These are phyloP conservation scores for Stemphylium beticola DNA, from an alignment of 2,329 filamentous ascomycete genomes.

Conservation along the genomic window DNA sequence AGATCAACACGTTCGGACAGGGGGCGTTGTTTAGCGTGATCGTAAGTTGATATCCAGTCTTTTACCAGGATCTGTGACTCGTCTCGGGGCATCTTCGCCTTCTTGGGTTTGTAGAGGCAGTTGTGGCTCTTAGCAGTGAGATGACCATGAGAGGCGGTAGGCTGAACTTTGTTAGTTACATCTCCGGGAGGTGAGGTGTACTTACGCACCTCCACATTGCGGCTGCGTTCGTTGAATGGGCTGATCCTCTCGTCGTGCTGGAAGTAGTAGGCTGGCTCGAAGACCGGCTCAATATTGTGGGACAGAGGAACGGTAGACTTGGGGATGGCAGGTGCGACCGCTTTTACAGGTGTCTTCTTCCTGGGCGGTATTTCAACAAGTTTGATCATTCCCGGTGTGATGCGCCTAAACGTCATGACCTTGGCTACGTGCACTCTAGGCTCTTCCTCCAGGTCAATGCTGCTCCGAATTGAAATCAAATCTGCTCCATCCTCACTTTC, in stretches of 20 bases:
- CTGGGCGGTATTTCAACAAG: slow-evolving; percentile 27
- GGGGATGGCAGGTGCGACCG: background rate
- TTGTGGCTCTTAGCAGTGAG: background rate
- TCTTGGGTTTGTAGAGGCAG: slow-evolving; percentile 10
- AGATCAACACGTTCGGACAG: slow-evolving; percentile 23
- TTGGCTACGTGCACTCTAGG: slow-evolving; percentile 23
- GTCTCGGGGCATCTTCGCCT: slow-evolving; percentile 15
- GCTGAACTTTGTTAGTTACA: slow-evolving; percentile 2
- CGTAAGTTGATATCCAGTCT: slow-evolving; percentile 26
- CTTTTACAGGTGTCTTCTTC: slow-evolving; percentile 8
- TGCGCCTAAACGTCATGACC: slow-evolving; percentile 12
- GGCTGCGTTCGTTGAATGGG: slow-evolving; percentile 3
- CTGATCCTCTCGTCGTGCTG: slow-evolving; percentile 4
- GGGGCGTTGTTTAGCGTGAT: slow-evolving; percentile 23
- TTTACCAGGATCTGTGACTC: slow-evolving; percentile 20
- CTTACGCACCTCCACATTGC: slow-evolving; percentile 7
- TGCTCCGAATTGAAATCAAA: slow-evolving; percentile 18
- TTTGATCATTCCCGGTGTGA: slow-evolving; percentile 28
- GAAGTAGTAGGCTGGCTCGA: slow-evolving; percentile 1
- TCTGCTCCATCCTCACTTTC: slow-evolving; percentile 17
- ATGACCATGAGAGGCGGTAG: background rate
- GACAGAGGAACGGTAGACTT: background rate
- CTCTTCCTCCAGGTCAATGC: slow-evolving; percentile 30
- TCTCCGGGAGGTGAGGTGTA: background rate
- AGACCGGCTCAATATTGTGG: background rate